These are phyloP conservation scores for Debaryomycetaceae sp. DNA, from an alignment of 1,139 yeast genomes.

Conservation along the genomic window DNA sequence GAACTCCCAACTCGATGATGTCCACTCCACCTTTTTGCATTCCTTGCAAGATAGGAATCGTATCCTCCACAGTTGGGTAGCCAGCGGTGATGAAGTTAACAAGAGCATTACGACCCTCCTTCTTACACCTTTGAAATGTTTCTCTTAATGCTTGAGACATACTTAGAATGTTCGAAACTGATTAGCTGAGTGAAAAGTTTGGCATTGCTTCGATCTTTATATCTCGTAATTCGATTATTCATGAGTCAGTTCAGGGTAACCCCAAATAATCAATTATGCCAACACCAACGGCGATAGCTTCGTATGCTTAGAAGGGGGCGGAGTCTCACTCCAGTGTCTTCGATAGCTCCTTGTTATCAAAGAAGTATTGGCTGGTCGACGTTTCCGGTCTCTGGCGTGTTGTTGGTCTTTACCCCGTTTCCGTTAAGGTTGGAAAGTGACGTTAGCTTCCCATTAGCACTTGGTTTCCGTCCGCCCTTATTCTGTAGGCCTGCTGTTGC, in stretches of 20 bases:
- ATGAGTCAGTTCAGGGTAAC: slow-evolving; percentile 37
- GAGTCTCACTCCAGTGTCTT: too few relatives aligned
- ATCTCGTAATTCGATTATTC: not conserved
- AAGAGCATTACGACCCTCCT: slow-evolving; percentile 79
- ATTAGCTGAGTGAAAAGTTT: not conserved
- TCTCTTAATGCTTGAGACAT: slow-evolving; percentile 71
- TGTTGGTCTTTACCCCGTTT: not conserved
- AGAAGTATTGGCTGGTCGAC: slow-evolving; percentile 6
- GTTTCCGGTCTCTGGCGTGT: not conserved
- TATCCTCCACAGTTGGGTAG: slow-evolving; percentile 81
- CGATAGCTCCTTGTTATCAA: not conserved
- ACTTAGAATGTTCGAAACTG: slow-evolving; percentile 1
- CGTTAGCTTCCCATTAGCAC: not conserved
- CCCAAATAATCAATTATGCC: slow-evolving; percentile 1
- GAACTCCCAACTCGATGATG: slow-evolving; percentile 90
- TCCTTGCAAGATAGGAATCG: slow-evolving; percentile 80
- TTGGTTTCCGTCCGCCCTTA: not conserved
- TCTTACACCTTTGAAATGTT: slow-evolving; percentile 68
- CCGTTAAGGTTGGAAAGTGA: not conserved
- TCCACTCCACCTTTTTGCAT: slow-evolving; percentile 96
- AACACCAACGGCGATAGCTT: not conserved
- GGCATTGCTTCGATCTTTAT: slow-evolving; percentile 3
- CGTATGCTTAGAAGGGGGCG: too few relatives aligned
- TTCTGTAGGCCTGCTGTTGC: not conserved
- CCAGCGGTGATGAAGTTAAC: slow-evolving; percentile 95